Evolutionary conservation across 108 stramenopile species (phyloP).

Genomic region (Nitzschia putrida): DNA sequence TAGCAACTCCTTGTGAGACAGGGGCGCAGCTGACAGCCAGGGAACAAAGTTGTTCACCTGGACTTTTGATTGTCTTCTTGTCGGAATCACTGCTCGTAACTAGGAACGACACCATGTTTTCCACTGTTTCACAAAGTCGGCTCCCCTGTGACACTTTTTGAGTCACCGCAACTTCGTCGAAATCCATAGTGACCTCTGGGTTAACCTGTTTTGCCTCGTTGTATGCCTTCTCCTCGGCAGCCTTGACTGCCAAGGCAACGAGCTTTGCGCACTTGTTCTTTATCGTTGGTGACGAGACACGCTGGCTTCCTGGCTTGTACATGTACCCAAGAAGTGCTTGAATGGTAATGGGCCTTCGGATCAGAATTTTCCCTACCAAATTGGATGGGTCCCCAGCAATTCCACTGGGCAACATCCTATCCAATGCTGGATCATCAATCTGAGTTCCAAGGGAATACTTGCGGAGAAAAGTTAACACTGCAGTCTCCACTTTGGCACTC

Average conservation of each 20-base stretch:
- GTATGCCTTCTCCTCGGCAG: slow-evolving; percentile 50
- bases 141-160: slow-evolving; percentile 56
- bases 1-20: slow-evolving; percentile 72
- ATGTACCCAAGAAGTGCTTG: slow-evolving; percentile 59
- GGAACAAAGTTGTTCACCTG: slow-evolving; percentile 63
- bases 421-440: slow-evolving; percentile 60
- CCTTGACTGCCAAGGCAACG: slow-evolving; percentile 62
- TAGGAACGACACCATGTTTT: slow-evolving; percentile 81
- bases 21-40: slow-evolving; percentile 66
- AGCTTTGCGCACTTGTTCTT: slow-evolving; percentile 69
- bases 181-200: not conserved
- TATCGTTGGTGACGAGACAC: slow-evolving; percentile 38
- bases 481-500: slow-evolving; percentile 50
- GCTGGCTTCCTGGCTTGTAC: slow-evolving; percentile 54
- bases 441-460: slow-evolving; percentile 57
- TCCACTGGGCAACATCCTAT: slow-evolving; percentile 53
- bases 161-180: slow-evolving; percentile 58
- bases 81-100: slow-evolving; percentile 36
- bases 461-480: slow-evolving; percentile 54
- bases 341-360: slow-evolving; percentile 63
- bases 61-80: slow-evolving; percentile 26
- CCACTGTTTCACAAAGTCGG: slow-evolving; percentile 77
- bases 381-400: slow-evolving; percentile 35
- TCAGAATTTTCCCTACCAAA: slow-evolving; percentile 59
- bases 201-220: slow-evolving; percentile 17